A percentile compares a stretch with the other conserved stretches of the same genome.
phyloP scores from a whole-genome alignment of 495 filamentous ascomycete genomes.

The Xylaria curta region DNA sequence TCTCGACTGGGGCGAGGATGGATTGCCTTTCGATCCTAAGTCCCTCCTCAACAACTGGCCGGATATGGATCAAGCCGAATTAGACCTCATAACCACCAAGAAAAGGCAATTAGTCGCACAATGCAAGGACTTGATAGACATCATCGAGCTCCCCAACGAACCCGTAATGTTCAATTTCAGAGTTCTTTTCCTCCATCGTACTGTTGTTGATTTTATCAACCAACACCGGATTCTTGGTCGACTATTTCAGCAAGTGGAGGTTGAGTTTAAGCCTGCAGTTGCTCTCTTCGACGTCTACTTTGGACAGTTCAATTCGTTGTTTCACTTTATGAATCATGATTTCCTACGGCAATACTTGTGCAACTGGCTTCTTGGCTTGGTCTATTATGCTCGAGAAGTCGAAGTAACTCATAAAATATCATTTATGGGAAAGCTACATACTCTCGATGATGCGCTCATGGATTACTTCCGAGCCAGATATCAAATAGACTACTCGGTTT shows the following conservation, averaged over 20 bases:
- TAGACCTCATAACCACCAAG: constrained; percentile 11
- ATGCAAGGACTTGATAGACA: constrained; percentile 4
- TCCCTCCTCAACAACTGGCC: neutral
- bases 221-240: neutral
- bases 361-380: neutral
- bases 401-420: neutral
- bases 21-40: neutral
- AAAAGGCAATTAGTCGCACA: constrained; percentile 5
- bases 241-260: neutral
- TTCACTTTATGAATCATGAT: neutral
- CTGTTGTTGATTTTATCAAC: neutral
- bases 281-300: neutral
- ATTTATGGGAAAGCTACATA: neutral
- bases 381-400: constrained; percentile 2
- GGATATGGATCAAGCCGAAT: neutral
- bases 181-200: neutral
- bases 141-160: neutral
- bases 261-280: neutral
- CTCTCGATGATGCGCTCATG: neutral
- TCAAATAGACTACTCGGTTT: neutral
- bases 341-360: neutral
- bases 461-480: neutral
- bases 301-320: neutral
- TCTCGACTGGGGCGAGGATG: neutral
- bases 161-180: neutral